phyloP scores from a whole-genome alignment of 148 eudicot species.

The Mesembryanthemum crystallinum region DNA sequence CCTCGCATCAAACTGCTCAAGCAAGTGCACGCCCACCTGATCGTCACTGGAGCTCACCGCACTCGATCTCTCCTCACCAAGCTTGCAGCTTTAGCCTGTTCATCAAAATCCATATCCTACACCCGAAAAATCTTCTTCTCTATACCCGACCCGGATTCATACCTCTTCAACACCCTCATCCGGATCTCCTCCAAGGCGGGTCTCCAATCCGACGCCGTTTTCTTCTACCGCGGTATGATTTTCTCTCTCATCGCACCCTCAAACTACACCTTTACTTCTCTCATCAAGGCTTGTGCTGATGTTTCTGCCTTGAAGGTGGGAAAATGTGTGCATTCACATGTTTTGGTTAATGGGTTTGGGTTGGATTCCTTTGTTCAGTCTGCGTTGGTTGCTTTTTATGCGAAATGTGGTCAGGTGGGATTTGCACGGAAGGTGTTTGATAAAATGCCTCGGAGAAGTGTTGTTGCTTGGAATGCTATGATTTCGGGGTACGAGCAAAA shows the following conservation, averaged over 20 bases:
- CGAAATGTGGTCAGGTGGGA: conserved; percentile 42
- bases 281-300: conserved; percentile 42
- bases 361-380: conserved; percentile 49
- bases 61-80: conserved; percentile 43
- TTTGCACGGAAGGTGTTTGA: conserved; percentile 54
- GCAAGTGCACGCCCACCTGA: conserved; percentile 57
- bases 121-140: conserved; percentile 43
- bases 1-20: conserved; percentile 42
- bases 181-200: conserved; percentile 39
- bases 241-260: conserved; percentile 26
- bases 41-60: conserved; percentile 34
- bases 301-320: conserved; percentile 33
- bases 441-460: conserved; percentile 45
- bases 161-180: conserved; percentile 56
- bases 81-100: conserved; percentile 39
- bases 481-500: conserved; percentile 63
- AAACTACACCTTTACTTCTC: conserved; percentile 44
- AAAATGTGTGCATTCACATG: conserved; percentile 41
- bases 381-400: conserved; percentile 42
- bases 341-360: conserved; percentile 42
- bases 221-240: conserved; percentile 45
- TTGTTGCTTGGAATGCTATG: conserved; percentile 65
- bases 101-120: conserved; percentile 38
- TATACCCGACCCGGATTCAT: conserved; percentile 46
- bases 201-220: conserved; percentile 32